phyloP scores from a whole-genome alignment of 305 asterid species.

The Fraxinus sp. region DNA sequence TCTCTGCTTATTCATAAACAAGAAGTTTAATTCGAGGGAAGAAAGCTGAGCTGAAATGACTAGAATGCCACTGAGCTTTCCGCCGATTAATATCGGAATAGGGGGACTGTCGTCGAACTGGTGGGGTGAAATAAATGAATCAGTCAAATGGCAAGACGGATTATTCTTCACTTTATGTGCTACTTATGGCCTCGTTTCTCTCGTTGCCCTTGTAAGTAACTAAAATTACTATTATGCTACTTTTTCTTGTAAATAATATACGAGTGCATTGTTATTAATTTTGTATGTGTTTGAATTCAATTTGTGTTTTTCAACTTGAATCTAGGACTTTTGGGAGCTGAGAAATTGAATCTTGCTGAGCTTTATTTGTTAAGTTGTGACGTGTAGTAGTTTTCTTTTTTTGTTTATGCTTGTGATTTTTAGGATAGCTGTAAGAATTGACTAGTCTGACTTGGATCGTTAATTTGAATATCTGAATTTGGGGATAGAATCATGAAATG shows the following conservation, averaged over 20 bases:
- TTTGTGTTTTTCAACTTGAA: slow-evolving; percentile 17
- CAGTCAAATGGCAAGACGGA: slow-evolving; percentile 85
- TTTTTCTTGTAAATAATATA: background rate
- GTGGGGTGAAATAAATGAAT: slow-evolving; percentile 90
- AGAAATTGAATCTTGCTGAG: slow-evolving; percentile 4
- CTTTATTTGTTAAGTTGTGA: background rate
- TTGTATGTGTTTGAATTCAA: slow-evolving; percentile 10
- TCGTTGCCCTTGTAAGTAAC: slow-evolving; percentile 70
- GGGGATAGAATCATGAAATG: background rate
- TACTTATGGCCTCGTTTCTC: slow-evolving; percentile 68
- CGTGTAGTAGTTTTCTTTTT: background rate
- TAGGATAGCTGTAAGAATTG: background rate
- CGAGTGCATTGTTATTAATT: background rate
- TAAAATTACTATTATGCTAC: background rate
- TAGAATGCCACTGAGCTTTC: slow-evolving; percentile 45
- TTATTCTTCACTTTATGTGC: slow-evolving; percentile 81
- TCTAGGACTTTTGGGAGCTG: background rate
- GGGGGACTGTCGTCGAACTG: slow-evolving; percentile 42
- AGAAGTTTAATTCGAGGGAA: background rate
- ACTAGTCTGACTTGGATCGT: background rate
- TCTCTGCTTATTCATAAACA: background rate
- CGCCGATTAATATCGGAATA: slow-evolving; percentile 39
- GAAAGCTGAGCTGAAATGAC: slow-evolving; percentile 44
- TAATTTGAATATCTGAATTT: background rate
- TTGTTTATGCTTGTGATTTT: background rate